phyloP scores from a whole-genome alignment of 805 yeast genomes.

The Vanderwaltozyma yarrowii region DNA sequence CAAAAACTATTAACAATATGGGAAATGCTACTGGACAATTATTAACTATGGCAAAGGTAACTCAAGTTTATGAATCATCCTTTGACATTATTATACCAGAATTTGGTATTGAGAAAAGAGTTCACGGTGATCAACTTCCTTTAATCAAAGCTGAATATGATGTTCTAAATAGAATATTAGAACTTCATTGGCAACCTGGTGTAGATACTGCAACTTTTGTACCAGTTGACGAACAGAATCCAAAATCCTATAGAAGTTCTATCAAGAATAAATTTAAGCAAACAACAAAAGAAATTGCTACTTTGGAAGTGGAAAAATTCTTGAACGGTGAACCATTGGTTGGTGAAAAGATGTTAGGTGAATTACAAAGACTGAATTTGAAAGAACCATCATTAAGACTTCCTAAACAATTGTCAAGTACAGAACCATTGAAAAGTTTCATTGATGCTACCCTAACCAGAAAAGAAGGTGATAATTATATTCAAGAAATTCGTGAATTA shows the following conservation, averaged over 20 bases:
- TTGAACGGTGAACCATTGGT: constrained; percentile 17
- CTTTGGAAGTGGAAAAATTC: constrained; percentile 27
- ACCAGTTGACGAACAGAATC: constrained; percentile 81
- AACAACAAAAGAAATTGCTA: constrained; percentile 63
- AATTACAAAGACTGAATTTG: constrained; percentile 41
- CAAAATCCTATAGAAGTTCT: constrained; percentile 65
- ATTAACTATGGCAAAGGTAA: constrained; percentile 73
- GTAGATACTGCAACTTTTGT: constrained; percentile 83
- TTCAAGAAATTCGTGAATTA: constrained; percentile 77
- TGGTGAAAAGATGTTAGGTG: constrained; percentile 37
- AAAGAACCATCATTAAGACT: constrained; percentile 35
- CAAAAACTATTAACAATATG: constrained; percentile 75
- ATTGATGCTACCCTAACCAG: constrained; percentile 47
- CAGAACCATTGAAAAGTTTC: constrained; percentile 25
- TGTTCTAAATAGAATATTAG: constrained; percentile 53
- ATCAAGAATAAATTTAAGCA: constrained; percentile 71
- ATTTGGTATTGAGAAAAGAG: constrained; percentile 90
- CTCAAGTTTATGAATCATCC: constrained; percentile 92
- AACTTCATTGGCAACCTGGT: constrained; percentile 88
- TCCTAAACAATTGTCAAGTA: constrained; percentile 14
- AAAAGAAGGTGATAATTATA: constrained; percentile 47
- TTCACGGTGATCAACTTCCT: constrained; percentile 95
- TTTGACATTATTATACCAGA: constrained; percentile 90
- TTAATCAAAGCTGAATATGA: constrained; percentile 87
- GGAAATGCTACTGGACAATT: constrained; percentile 66